phyloP scores from a whole-genome alignment of 805 yeast species.

The Zygosaccharomyces rouxii region DNA sequence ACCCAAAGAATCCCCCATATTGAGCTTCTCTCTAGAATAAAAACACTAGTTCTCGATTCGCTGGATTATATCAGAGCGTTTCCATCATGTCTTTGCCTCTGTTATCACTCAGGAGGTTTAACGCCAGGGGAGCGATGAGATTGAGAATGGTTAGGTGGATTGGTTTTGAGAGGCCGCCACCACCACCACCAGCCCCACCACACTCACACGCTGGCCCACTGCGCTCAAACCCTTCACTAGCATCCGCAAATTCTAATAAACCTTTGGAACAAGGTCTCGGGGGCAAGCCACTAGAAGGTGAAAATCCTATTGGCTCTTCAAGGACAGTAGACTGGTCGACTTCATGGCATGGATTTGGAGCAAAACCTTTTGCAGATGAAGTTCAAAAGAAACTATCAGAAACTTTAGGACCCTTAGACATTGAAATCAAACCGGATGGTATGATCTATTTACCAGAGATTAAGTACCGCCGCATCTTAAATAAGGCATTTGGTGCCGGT shows the following conservation, averaged over 20 bases:
- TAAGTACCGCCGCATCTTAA: constrained; percentile 84
- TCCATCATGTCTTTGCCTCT: background rate
- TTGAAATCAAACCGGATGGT: constrained; percentile 96
- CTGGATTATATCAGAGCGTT: too few relatives aligned
- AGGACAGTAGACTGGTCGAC: constrained; percentile 65
- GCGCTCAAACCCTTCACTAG: background rate
- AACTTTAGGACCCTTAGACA: constrained; percentile 62
- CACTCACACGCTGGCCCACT: background rate
- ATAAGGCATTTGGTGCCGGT: constrained; percentile 94
- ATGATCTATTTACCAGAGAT: constrained; percentile 89
- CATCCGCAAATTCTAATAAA: background rate
- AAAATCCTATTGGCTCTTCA: background rate
- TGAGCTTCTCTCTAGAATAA: background rate
- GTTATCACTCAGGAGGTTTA: background rate
- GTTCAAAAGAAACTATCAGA: constrained; percentile 58
- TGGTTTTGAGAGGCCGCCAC: background rate
- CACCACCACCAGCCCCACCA: background rate
- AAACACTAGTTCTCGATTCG: too few relatives aligned
- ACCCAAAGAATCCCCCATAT: background rate
- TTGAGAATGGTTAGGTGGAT: constrained; percentile 3
- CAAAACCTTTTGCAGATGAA: constrained; percentile 63
- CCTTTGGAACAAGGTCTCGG: constrained; percentile 16
- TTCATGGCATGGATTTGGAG: constrained; percentile 82
- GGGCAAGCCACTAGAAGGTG: constrained; percentile 11
- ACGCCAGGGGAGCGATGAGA: background rate